These are phyloP conservation scores for Aspergillus sp. DNA, from an alignment of 2,329 filamentous ascomycete species.

Conservation along the genomic window DNA sequence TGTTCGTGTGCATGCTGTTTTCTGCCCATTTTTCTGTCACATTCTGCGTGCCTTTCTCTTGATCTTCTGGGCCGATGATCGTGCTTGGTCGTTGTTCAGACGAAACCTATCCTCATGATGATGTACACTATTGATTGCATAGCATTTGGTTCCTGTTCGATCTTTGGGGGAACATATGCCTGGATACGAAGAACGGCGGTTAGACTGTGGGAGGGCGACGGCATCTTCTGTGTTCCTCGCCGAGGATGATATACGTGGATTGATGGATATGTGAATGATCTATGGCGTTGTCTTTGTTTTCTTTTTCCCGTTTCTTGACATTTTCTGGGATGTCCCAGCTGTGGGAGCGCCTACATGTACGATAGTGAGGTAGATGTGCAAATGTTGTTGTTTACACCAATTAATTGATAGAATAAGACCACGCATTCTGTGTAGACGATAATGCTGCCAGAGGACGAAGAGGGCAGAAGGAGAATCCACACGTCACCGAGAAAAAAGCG, in stretches of 20 bases:
- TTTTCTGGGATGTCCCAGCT: neutral
- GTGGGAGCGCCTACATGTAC: neutral
- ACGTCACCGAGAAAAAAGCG: neutral
- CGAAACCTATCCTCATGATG: slow-evolving; percentile 9
- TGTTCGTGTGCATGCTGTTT: slow-evolving; percentile 2
- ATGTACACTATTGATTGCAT: slow-evolving; percentile 17
- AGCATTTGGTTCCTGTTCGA: slow-evolving; percentile 7
- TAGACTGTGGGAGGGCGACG: too few species aligned
- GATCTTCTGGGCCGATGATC: slow-evolving; percentile 7
- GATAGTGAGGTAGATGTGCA: slow-evolving; percentile 2
- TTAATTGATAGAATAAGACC: too few species aligned
- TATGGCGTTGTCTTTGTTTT: neutral
- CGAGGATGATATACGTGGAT: slow-evolving; percentile 2
- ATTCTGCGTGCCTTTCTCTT: slow-evolving; percentile 9
- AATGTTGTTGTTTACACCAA: neutral
- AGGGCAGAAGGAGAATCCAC: neutral
- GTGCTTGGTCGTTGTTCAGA: slow-evolving; percentile 7
- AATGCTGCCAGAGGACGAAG: neutral
- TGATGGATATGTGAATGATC: neutral
- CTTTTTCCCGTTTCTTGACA: neutral
- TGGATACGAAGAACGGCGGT: neutral
- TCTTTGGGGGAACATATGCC: neutral
- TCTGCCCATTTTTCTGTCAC: slow-evolving; percentile 4
- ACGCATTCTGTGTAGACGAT: too few species aligned
- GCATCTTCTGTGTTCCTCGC: too few species aligned